Base-by-base conservation (phyloP, 2,329 filamentous ascomycete genomes). In the Diaporthe humulicola region DNA sequence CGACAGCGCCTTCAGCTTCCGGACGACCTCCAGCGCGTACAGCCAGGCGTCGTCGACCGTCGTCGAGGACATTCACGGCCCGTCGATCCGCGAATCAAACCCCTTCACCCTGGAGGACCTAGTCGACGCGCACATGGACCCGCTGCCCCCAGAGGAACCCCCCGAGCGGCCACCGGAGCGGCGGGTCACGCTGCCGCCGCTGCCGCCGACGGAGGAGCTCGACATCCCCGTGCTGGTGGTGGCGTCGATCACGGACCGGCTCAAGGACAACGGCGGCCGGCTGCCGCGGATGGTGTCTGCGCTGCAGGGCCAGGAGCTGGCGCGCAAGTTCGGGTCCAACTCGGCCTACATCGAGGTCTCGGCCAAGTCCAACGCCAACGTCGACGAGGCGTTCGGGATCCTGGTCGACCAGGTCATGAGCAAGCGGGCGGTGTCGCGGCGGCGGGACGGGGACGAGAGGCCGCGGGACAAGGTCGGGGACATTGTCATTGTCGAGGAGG, bases 281-380 rank as follows among this genome's bases (percentile, higher is more conserved):
- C 30, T 74, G 48, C 69, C 70, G 15, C 40, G 73, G 70, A 54
- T 57, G 69, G 60, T 74, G 42, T 58, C 69, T 0, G 58, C 58
- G 52, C n/a, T 40, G 30, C 57, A 74, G 42, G 69, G 69, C 69
- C 73, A 50, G 40, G 19, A 33, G 58, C 58, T 72, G 50, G 73
- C 73, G 50, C 73, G 70, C 58, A 72, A 57, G 52, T 67, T 74
- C 42, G 69, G 73, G 19, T 60, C 69, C 25, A 58, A 66, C 42
- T 60, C 58, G 28, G 73, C 69, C 10, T 74, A 74, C 50, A 72
- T 74, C 9, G 73, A 74, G 69, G 45, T 64, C n/a, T 74, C 73
- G 17, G 69, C 73, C 50, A 72, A 67, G 50, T 67, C 73, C 19
- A 72, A 72, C 58, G 58, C 69, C 30, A 74, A 72, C 52, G 58